phyloP scores from a whole-genome alignment of 1,284 basidiomycete species.

The Quambalaria eucalypti region DNA sequence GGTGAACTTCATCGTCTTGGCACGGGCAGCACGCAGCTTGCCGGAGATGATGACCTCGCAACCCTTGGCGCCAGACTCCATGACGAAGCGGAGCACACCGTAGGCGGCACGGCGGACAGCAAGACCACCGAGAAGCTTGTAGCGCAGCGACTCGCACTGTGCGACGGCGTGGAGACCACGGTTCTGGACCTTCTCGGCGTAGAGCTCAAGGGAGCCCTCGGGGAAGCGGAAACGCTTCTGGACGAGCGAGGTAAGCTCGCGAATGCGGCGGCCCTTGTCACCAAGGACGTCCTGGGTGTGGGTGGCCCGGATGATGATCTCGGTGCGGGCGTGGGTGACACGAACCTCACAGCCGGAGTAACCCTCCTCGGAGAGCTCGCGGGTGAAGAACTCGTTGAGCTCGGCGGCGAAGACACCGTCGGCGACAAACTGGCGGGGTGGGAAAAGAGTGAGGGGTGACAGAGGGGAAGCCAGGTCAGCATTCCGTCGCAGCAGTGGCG shows the following conservation, averaged over 20 bases:
- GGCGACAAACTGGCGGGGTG: slow-evolving; percentile 67
- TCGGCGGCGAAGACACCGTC: slow-evolving; percentile 98
- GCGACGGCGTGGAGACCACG: slow-evolving; percentile 97
- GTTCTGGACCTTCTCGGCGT: slow-evolving; percentile 99
- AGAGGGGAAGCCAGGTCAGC: no score
- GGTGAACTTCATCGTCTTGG: slow-evolving; percentile 99
- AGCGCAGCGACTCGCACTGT: slow-evolving; percentile 95
- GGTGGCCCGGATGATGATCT: slow-evolving; percentile 99
- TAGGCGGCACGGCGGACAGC: slow-evolving; percentile 98
- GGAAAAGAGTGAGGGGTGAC: neutral
- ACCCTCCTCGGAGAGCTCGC: slow-evolving; percentile 97
- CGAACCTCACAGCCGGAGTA: slow-evolving; percentile 99
- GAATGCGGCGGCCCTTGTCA: slow-evolving; percentile 98
- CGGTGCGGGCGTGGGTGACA: slow-evolving; percentile 96
- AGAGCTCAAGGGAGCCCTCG: slow-evolving; percentile 96
- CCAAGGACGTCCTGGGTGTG: slow-evolving; percentile 99
- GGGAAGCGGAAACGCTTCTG: slow-evolving; percentile 99
- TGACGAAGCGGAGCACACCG: slow-evolving; percentile 99
- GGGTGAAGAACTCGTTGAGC: slow-evolving; percentile 94
- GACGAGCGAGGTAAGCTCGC: slow-evolving; percentile 95
- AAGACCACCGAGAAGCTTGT: slow-evolving; percentile 98
- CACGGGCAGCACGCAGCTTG: slow-evolving; percentile 98
- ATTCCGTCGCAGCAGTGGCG: no score
- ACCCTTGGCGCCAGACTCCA: slow-evolving; percentile 99
- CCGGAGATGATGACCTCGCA: slow-evolving; percentile 99